Percentiles rank a stretch among this genome's conserved stretches.
Conservation (phyloP, 164 flowering plant species). For the grape (Vitis vinifera) region DNA sequence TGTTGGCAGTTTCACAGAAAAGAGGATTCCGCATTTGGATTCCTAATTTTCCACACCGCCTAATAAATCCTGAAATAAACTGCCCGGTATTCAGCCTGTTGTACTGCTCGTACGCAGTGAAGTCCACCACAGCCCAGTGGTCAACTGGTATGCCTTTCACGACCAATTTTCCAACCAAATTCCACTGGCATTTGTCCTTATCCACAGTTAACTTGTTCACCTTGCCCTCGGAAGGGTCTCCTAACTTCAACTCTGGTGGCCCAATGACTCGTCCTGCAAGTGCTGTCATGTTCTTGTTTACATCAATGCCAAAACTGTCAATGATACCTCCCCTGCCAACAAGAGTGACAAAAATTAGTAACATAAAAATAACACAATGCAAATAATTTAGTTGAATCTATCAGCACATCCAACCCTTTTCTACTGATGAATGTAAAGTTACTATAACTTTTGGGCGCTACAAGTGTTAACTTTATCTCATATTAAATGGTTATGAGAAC, state of each 20-base stretch:
- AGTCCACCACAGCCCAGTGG: conserved; percentile 66
- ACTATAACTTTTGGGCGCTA: too few relatives aligned
- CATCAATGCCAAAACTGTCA: too few relatives aligned
- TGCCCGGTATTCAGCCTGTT: conserved; percentile 7
- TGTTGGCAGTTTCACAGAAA: conserved; percentile 14
- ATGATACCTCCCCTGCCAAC: conserved; percentile 42
- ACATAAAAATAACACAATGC: too few relatives aligned
- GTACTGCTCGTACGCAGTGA: neutral
- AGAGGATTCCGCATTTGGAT: conserved; percentile 39
- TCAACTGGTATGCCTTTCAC: conserved; percentile 49
- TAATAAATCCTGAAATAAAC: conserved; percentile 34
- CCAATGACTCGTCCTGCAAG: too few relatives aligned
- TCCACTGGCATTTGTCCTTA: conserved; percentile 66
- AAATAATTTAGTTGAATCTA: too few relatives aligned
- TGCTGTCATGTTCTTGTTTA: too few relatives aligned
- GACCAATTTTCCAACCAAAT: conserved; percentile 42
- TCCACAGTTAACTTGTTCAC: conserved; percentile 19
- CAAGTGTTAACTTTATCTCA: too few relatives aligned
- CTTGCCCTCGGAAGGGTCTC: conserved; percentile 20
- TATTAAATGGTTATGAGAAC: too few relatives aligned
- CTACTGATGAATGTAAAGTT: too few relatives aligned
- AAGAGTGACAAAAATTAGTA: too few relatives aligned
- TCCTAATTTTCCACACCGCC: conserved; percentile 35
- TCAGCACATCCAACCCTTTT: too few relatives aligned
- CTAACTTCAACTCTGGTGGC: conserved; percentile 50